These are phyloP conservation scores for Tulasnella sp. DNA, from an alignment of 768 basidiomycete genomes.

Conservation along the genomic window DNA sequence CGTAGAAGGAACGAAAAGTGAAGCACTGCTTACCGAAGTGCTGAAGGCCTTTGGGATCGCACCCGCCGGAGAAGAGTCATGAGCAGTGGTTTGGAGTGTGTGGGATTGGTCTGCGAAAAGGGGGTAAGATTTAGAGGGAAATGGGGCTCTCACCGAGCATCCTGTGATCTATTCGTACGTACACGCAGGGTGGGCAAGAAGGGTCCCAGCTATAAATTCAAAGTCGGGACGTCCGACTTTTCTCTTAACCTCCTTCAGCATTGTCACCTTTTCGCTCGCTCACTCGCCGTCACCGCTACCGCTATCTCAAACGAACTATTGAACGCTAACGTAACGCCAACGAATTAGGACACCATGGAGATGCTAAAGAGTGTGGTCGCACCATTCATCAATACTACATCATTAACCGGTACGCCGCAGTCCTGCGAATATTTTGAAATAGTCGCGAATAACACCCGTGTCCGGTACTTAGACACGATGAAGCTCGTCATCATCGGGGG, in stretches of 20 bases:
- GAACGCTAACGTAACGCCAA: not conserved
- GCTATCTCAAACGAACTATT: not conserved
- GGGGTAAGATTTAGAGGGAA: not conserved
- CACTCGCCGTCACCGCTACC: not conserved
- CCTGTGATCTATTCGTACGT: too few relatives aligned
- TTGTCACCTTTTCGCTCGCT: not conserved
- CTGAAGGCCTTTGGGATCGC: too few relatives aligned
- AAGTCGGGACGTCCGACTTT: not conserved
- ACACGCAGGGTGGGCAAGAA: too few relatives aligned
- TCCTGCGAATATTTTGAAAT: not conserved
- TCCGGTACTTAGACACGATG: constrained; percentile 6
- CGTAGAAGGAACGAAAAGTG: too few relatives aligned
- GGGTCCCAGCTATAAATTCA: too few relatives aligned
- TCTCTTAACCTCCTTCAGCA: not conserved
- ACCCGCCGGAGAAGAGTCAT: too few relatives aligned
- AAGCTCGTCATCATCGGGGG: constrained; percentile 82
- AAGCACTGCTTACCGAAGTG: too few relatives aligned
- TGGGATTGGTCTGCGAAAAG: not conserved
- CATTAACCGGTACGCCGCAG: not conserved
- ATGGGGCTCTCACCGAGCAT: not conserved
- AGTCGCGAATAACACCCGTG: not conserved
- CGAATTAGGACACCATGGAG: constrained; percentile 1
- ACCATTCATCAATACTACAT: not conserved
- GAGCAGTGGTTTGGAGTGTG: too few relatives aligned
- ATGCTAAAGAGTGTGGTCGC: constrained; percentile 9